Evolutionary conservation across 2,329 filamentous ascomycete genomes (phyloP).

Genomic region (Scedosporium dehoogii): DNA sequence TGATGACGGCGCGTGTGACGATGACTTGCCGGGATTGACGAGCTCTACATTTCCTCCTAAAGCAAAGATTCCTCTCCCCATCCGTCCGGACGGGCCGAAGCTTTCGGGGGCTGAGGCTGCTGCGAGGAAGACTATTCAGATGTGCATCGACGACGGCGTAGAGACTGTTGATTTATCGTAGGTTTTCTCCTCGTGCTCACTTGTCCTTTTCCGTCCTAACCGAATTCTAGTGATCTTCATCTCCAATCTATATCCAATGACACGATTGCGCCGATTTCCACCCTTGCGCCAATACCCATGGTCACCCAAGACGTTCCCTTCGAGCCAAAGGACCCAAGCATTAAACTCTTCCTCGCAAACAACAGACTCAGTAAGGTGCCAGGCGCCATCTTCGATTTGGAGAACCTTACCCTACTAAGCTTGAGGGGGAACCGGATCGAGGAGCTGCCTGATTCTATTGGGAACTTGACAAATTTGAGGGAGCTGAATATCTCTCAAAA

Average conservation of each 20-base stretch:
- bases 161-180: slow-evolving; percentile 55
- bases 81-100: slow-evolving; percentile 11
- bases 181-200: slow-evolving; percentile 13
- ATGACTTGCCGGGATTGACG: background rate
- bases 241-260: slow-evolving; percentile 45
- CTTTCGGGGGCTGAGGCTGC: slow-evolving; percentile 31
- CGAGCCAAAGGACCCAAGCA: slow-evolving; percentile 43
- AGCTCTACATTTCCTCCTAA: slow-evolving; percentile 12
- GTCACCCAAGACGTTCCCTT: slow-evolving; percentile 50
- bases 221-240: slow-evolving; percentile 26
- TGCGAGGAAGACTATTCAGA: slow-evolving; percentile 36
- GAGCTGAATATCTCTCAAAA: slow-evolving; percentile 61
- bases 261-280: slow-evolving; percentile 45
- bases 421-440: slow-evolving; percentile 53
- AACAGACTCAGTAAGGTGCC: slow-evolving; percentile 51
- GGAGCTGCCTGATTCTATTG: slow-evolving; percentile 51
- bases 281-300: slow-evolving; percentile 42
- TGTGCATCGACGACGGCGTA: slow-evolving; percentile 46
- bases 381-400: slow-evolving; percentile 48
- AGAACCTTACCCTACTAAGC: slow-evolving; percentile 53
- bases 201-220: background rate
- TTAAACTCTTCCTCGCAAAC: slow-evolving; percentile 51
- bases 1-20: background rate
- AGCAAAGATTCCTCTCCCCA: slow-evolving; percentile 11
- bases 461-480: slow-evolving; percentile 45